phyloP scores from a whole-genome alignment of 306 rosid genomes.

The Acmispon strigosus region DNA sequence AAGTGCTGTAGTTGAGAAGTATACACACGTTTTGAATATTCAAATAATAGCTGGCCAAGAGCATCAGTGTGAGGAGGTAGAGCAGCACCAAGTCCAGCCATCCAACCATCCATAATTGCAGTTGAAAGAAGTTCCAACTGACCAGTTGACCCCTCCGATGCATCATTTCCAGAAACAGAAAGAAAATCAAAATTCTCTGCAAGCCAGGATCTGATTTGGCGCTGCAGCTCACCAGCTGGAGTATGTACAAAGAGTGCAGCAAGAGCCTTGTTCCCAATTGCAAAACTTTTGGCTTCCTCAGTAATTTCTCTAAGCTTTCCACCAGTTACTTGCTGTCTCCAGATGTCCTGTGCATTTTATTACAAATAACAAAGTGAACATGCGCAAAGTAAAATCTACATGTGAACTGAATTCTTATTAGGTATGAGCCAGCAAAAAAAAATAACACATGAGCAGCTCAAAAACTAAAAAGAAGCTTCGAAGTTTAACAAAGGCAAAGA shows the following conservation, averaged over 20 bases:
- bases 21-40: slow-evolving; percentile 85
- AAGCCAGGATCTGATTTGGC: slow-evolving; percentile 96
- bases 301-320: slow-evolving; percentile 94
- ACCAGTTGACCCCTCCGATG: slow-evolving; percentile 79
- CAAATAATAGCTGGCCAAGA: slow-evolving; percentile 86
- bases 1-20: slow-evolving; percentile 92
- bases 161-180: slow-evolving; percentile 69
- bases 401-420: not conserved
- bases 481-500: slow-evolving; percentile 1
- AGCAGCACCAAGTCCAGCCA: slow-evolving; percentile 99
- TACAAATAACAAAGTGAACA: slow-evolving; percentile 19
- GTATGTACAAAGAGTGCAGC: slow-evolving; percentile 98
- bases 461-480: not conserved
- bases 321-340: slow-evolving; percentile 92
- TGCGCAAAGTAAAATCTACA: not conserved
- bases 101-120: slow-evolving; percentile 99
- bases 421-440: not conserved
- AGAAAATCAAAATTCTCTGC: slow-evolving; percentile 84
- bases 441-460: slow-evolving; percentile 4
- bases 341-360: slow-evolving; percentile 57
- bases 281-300: slow-evolving; percentile 90
- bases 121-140: slow-evolving; percentile 99
- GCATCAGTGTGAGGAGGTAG: slow-evolving; percentile 91
- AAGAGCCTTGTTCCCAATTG: slow-evolving; percentile 80
- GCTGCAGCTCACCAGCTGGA: slow-evolving; percentile 98